Conservation (phyloP, 192 early-diverging fungal species). For the Rhizoclosmatium globosum region DNA sequence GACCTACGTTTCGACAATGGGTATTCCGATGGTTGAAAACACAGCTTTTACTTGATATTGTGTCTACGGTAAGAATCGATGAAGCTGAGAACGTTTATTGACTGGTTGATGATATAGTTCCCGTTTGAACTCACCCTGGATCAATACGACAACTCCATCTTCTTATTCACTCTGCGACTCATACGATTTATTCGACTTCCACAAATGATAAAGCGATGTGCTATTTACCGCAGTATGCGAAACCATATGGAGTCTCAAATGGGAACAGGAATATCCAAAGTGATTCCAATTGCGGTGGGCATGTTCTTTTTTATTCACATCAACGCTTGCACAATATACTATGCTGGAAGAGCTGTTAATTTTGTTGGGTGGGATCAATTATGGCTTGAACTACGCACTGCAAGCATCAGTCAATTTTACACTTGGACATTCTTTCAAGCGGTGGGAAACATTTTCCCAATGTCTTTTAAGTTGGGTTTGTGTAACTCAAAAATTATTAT, state of each 20-base stretch:
- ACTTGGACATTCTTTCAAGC: conserved; percentile 32
- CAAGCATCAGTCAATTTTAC: background rate
- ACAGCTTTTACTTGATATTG: background rate
- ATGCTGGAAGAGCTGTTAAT: background rate
- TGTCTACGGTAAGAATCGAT: background rate
- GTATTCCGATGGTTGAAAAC: background rate
- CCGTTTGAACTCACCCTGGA: conserved; percentile 7
- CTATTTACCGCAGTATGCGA: conserved; percentile 2
- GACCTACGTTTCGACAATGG: conserved; percentile 9
- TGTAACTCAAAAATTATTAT: background rate
- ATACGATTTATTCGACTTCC: conserved; percentile 13
- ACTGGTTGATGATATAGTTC: background rate
- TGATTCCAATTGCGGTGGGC: conserved; percentile 6
- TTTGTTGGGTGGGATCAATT: conserved; percentile 19
- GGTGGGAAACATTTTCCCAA: conserved; percentile 30
- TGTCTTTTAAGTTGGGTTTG: conserved; percentile 27
- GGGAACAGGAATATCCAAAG: conserved; percentile 13
- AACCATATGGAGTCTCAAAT: background rate
- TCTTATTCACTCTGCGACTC: conserved; percentile 16
- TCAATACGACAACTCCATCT: background rate
- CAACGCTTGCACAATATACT: conserved; percentile 24
- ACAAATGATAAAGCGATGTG: conserved; percentile 9
- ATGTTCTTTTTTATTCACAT: conserved; percentile 24
- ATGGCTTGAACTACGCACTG: background rate
- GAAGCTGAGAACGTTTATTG: too few species aligned